Conservation (phyloP, 2,329 filamentous ascomycete species). For the Ophiostoma novo-ulmi region DNA sequence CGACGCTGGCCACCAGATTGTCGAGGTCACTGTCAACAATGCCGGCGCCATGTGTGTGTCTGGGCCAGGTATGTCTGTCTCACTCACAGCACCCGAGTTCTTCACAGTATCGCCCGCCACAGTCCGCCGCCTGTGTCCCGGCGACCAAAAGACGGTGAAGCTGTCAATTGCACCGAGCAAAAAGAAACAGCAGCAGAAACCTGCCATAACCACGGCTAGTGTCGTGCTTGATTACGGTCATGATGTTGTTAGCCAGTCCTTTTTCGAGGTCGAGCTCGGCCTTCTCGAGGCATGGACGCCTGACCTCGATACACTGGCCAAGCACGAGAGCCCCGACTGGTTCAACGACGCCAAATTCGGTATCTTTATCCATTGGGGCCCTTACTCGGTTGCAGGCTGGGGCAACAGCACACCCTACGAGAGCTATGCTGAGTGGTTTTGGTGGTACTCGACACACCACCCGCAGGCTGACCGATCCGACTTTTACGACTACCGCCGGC, state of each 20-base stretch:
- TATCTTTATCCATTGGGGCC: conserved; percentile 58
- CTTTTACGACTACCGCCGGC: conserved; percentile 28
- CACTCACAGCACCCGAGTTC: conserved; percentile 35
- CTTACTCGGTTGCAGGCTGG: conserved; percentile 53
- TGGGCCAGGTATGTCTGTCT: conserved; percentile 33
- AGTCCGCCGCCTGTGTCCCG: conserved; percentile 41
- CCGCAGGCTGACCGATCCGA: conserved; percentile 22
- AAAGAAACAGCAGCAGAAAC: conserved; percentile 29
- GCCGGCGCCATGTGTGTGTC: conserved; percentile 35
- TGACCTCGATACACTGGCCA: conserved; percentile 34
- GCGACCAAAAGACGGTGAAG: conserved; percentile 36
- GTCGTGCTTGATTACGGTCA: conserved; percentile 13
- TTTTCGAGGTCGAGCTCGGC: conserved; percentile 18
- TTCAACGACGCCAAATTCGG: conserved; percentile 53
- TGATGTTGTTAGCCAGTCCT: not conserved
- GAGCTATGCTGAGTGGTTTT: conserved; percentile 45
- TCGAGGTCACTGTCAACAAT: conserved; percentile 41
- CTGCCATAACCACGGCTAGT: not conserved
- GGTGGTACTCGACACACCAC: conserved; percentile 40
- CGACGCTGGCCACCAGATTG: conserved; percentile 34
- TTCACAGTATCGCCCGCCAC: conserved; percentile 39
- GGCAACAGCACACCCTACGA: conserved; percentile 42
- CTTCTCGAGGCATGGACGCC: conserved; percentile 23
- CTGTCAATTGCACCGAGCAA: not conserved
- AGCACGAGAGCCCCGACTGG: conserved; percentile 47